Evolutionary conservation across 2,329 filamentous ascomycete genomes (phyloP).

Genomic region (Tolypocladium amazonense): DNA sequence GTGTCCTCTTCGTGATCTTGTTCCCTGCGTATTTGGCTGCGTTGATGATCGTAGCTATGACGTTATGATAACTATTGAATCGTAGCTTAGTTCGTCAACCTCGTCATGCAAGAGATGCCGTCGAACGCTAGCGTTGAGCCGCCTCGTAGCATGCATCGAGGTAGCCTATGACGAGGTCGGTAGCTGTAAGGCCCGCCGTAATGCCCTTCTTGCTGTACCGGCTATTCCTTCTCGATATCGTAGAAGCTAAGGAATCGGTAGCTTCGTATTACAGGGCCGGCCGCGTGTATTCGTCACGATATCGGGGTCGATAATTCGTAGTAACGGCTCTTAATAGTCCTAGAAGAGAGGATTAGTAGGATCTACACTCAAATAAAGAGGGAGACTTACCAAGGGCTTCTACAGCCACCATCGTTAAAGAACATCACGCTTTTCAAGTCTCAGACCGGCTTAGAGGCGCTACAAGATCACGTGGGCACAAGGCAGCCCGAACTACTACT

Average conservation of each 20-base stretch:
- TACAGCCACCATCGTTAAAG: too few species aligned
- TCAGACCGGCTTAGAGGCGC: too few species aligned
- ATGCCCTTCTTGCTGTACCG: background rate
- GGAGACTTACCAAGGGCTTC: too few species aligned
- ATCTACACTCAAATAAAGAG: too few species aligned
- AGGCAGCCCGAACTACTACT: too few species aligned
- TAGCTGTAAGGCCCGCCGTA: background rate
- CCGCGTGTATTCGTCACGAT: too few species aligned
- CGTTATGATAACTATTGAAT: background rate
- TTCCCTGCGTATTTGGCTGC: background rate
- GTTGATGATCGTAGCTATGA: background rate
- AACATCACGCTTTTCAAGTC: too few species aligned
- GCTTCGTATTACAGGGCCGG: background rate
- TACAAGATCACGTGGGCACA: too few species aligned
- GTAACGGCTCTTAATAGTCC: too few species aligned
- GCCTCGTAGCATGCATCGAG: too few species aligned
- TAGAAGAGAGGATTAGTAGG: too few species aligned
- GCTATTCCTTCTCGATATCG: background rate
- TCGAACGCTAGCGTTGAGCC: background rate
- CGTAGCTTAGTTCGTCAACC: background rate
- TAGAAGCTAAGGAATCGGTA: background rate
- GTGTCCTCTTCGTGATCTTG: background rate
- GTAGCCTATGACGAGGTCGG: background rate
- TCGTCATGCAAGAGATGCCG: background rate
- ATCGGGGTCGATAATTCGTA: too few species aligned